phyloP scores from a whole-genome alignment of 208 protist species.

The Naegleria fowleri region DNA sequence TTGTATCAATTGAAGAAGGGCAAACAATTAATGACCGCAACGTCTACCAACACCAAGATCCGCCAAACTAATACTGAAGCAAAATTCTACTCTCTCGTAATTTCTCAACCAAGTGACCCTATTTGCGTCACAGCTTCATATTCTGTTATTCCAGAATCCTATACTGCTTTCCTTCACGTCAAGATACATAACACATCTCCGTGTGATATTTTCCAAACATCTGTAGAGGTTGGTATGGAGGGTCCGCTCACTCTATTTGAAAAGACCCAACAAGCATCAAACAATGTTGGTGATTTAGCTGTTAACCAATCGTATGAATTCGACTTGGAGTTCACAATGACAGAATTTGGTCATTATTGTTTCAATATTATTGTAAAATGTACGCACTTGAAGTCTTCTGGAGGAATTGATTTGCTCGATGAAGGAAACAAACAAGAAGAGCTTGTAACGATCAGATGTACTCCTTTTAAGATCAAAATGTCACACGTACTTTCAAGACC shows the following conservation, averaged over 20 bases:
- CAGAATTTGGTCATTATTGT: not conserved
- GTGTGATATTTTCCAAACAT: not conserved
- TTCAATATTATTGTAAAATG: not conserved
- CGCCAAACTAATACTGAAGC: not conserved
- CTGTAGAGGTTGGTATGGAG: not conserved
- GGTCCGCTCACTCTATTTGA: not conserved
- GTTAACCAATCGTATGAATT: not conserved
- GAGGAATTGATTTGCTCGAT: not conserved
- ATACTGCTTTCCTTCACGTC: not conserved
- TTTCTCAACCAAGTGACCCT: constrained; percentile 8
- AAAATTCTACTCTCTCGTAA: not conserved
- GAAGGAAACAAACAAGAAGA: not conserved
- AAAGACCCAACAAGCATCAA: not conserved
- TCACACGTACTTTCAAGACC: not conserved
- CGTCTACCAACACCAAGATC: not conserved
- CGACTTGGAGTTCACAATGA: constrained; percentile 4
- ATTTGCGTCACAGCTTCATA: not conserved
- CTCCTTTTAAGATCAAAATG: not conserved
- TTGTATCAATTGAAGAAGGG: not conserved
- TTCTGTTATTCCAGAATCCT: not conserved
- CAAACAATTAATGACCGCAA: not conserved
- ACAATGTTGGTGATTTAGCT: not conserved
- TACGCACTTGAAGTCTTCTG: not conserved
- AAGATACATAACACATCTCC: not conserved
- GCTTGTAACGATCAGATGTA: constrained; percentile 1